Evolutionary conservation across 805 yeast genomes (phyloP).

Genomic region (Candida mattraensis): DNA sequence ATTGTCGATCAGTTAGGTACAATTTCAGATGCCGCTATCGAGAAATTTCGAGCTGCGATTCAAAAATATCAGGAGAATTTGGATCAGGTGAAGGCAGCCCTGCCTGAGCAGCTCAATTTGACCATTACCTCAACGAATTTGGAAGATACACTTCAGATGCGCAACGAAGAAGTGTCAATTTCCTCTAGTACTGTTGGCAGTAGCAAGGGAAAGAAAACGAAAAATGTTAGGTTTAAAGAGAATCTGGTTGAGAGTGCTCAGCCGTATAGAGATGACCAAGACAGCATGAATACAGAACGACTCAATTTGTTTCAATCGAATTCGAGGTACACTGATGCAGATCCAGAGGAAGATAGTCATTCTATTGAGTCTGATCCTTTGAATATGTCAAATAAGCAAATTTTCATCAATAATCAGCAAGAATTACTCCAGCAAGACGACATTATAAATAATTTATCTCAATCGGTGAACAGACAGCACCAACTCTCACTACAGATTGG

Average conservation of each 20-base stretch:
- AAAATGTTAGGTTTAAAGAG: slow-evolving; percentile 28
- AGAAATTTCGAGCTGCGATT: slow-evolving; percentile 4
- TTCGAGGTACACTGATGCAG: background rate
- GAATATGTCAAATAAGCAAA: slow-evolving; percentile 29
- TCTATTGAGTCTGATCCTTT: slow-evolving; percentile 8
- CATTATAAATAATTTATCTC: slow-evolving; percentile 39
- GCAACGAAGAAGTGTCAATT: too few relatives aligned
- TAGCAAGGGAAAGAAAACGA: slow-evolving; percentile 18
- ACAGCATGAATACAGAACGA: too few relatives aligned
- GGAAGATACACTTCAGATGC: slow-evolving; percentile 5
- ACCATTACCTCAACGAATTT: slow-evolving; percentile 5
- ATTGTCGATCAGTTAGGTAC: slow-evolving; percentile 17
- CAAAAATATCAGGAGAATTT: slow-evolving; percentile 6
- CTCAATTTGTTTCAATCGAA: slow-evolving; percentile 1
- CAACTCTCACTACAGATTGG: slow-evolving; percentile 47
- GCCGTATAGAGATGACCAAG: slow-evolving; percentile 18
- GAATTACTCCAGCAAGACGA: slow-evolving; percentile 47
- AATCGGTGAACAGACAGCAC: slow-evolving; percentile 44
- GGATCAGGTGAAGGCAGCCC: slow-evolving; percentile 1
- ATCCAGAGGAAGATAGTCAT: slow-evolving; percentile 1
- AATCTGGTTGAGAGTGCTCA: slow-evolving; percentile 20
- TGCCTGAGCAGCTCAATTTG: slow-evolving; percentile 9
- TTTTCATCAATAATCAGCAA: slow-evolving; percentile 43
- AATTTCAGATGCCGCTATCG: slow-evolving; percentile 2
- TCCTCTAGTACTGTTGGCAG: too few relatives aligned